phyloP scores from a whole-genome alignment of 1,139 yeast genomes.

The Protomyces inouyei region DNA sequence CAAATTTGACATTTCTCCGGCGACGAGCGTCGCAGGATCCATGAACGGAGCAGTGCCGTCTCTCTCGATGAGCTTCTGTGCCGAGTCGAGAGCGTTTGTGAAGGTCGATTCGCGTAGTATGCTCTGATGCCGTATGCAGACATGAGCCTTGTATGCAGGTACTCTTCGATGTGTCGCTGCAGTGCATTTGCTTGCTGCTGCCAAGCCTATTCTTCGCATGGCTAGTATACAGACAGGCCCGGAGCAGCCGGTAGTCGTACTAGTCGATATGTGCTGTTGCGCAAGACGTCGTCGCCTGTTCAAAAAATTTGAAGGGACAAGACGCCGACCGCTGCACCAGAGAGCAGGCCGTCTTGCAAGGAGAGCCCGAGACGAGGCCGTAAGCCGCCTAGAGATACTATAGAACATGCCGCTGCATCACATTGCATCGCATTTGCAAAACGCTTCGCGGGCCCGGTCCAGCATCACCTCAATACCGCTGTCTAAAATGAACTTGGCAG shows the following conservation, averaged over 20 bases:
- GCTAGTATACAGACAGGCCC: not conserved
- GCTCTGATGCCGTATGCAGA: not conserved
- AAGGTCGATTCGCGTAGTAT: not conserved
- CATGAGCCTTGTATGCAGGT: not conserved
- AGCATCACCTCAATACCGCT: conserved; percentile 79
- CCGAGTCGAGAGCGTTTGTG: conserved; percentile 37
- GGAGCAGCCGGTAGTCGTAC: too few species aligned
- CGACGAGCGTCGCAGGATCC: conserved; percentile 89
- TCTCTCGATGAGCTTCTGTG: conserved; percentile 78
- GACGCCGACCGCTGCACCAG: too few species aligned
- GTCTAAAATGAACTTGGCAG: conserved; percentile 73
- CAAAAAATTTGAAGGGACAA: too few species aligned
- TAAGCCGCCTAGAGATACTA: not conserved
- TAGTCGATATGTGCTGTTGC: too few species aligned
- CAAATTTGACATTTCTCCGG: conserved; percentile 85
- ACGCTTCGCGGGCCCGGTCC: conserved; percentile 70
- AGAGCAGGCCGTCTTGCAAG: too few species aligned
- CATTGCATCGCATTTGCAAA: conserved; percentile 83
- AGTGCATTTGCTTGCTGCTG: not conserved
- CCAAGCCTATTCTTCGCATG: not conserved
- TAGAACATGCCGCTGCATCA: conserved; percentile 38
- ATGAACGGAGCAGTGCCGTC: conserved; percentile 40
- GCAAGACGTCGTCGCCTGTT: too few species aligned
- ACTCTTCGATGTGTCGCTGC: not conserved
- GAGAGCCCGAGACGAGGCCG: not conserved